Base-by-base conservation (phyloP, 2,329 filamentous ascomycete species). In the Colletotrichum noveboracense region DNA sequence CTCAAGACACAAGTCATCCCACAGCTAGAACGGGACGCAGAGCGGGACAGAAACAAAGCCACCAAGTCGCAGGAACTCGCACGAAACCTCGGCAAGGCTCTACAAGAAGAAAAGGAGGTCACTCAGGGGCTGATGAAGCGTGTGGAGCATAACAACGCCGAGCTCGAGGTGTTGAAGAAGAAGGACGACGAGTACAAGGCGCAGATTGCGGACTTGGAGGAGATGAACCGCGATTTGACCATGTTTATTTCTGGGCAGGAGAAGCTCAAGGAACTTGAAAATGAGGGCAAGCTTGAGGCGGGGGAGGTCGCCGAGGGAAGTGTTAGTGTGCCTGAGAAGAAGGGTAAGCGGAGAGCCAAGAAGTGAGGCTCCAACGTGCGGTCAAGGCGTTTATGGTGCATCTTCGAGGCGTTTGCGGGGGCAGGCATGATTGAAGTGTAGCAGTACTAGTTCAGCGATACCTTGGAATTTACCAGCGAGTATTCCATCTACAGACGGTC, bases 201-300 rank as follows among this genome's bases (percentile, higher is more conserved):
- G 16, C 91, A 95, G 83, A 94, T 94, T 78, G 89, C 87, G 52
- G 95, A 98, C 79, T 85, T 98, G 58, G 91, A 93, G 78, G 96
- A 98, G 83, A 94, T 96, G 89, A 98, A 98, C 82, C 91, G 94
- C 16, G 96, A 98, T 82, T 83, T 98, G 82, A 93, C 89, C 66
- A 96, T 98, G 89, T 98, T 96, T 81, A 96, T 98, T 75, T 94
- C 92, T 24, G 94, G 95, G 0, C 92, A 94, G 83, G 93, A 97
- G 84, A 96, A 95, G 84, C 85, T 98, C 79, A 93, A 91, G 85
- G 90, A 93, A 83, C 85, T 96, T 85, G 91, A 92, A 82, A 90
- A 89, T 32, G 89, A 89, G 78, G 92, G 90, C 1, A 83, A 88
- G 78, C 79, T 90, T 38, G 88, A 91, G 73, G 90, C 92, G 36